A percentile compares a stretch with the other conserved stretches of the same genome.
phyloP scores from a whole-genome alignment of 768 basidiomycete genomes.

The Hypholoma sublateritium region DNA sequence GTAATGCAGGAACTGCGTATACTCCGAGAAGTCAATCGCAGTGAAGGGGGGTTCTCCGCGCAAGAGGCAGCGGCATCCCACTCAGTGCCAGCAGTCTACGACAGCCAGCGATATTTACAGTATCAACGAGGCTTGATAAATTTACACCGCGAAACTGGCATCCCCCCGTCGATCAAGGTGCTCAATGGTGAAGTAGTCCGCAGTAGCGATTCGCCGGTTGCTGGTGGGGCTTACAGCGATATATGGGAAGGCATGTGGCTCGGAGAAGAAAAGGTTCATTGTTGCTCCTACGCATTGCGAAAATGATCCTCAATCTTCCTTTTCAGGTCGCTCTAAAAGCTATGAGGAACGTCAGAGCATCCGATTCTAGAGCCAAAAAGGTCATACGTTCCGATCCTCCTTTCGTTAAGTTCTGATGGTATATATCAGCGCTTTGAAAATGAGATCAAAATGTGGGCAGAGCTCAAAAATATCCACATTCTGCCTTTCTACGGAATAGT shows the following conservation, averaged over 20 bases:
- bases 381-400: conserved; percentile 20
- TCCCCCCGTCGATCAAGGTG: conserved; percentile 52
- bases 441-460: conserved; percentile 55
- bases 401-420: not conserved
- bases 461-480: conserved; percentile 50
- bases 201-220: conserved; percentile 37
- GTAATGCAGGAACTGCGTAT: conserved; percentile 27
- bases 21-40: conserved; percentile 17
- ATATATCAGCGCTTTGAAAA: conserved; percentile 50
- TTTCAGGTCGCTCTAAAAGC: conserved; percentile 58
- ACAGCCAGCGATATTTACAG: conserved; percentile 37
- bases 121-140: conserved; percentile 45
- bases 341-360: conserved; percentile 43
- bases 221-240: conserved; percentile 54
- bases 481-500: conserved; percentile 58
- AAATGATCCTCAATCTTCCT: not conserved
- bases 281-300: not conserved
- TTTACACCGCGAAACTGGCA: conserved; percentile 49
- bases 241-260: conserved; percentile 58
- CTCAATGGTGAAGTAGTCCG: conserved; percentile 52
- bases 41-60: conserved; percentile 12
- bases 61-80: conserved; percentile 10
- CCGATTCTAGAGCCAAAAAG: conserved; percentile 42
- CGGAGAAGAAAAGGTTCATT: conserved; percentile 45
- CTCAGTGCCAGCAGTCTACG: conserved; percentile 17